Evolutionary conservation across 306 rosid species (phyloP), one percentile per base, ranked within the genome.

Genomic region (Corylus heterophylla): DNA sequence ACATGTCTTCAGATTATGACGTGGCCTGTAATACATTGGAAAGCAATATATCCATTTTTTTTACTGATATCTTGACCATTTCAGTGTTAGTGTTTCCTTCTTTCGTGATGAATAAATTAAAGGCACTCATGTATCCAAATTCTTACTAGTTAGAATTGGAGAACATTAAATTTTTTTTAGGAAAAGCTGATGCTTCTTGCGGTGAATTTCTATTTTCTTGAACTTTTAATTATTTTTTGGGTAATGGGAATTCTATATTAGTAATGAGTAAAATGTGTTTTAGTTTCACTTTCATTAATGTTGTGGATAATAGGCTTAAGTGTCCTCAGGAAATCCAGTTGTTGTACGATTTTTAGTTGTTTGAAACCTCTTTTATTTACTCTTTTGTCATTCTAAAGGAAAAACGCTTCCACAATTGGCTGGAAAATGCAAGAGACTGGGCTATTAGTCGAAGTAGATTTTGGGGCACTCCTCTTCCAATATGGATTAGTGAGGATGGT

Each of bases 371-470:
- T 64, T 42, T n/a, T 68, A 9, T 68, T 17, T 18, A 1, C 6
- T 68, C 52, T 73, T 3, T 63, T 72, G 29, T 63, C 81, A 35
- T 71, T 22, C 71, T 74, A 63, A 82, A 95, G 99, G 98, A 95
- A 63, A 95, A 93, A 72, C 84, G 98, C 74, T 95, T 95, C 78
- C 99, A 95, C 88, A 95, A 95, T 83, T 95, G 99, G 99, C 89
- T 95, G 63, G 99, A 95, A 88, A 95, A 95, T 93, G 99, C 98
- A 27, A 91, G 99, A 87, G 99, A 95, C 79, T 95, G 99, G 98
- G 98, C 98, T 74, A 87, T 95, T 74, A 95, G 99, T 83, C 94
- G 99, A 20, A 95, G 98, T 90, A 89, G 98, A 87, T 95, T 95
- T 83, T 95, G 99, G 99, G 99, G 98, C 56, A 95, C 98, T 73